These are phyloP conservation scores for Emericellopsis atlantica DNA, from an alignment of 2,329 filamentous ascomycete species.

Conservation along the genomic window DNA sequence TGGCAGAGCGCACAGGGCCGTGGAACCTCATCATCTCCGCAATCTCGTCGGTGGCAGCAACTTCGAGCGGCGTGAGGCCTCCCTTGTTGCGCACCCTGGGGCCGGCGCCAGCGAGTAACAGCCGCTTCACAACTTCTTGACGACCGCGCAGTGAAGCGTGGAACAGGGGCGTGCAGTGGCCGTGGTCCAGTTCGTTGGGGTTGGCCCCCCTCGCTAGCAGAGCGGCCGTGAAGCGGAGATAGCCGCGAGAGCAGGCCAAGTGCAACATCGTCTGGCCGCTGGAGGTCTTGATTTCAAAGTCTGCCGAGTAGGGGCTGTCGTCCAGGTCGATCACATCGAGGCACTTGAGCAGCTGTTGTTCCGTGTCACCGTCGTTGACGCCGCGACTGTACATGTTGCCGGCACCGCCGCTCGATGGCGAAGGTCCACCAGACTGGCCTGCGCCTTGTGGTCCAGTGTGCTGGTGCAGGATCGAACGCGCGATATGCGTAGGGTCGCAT, in stretches of 20 bases:
- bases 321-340: slow-evolving; percentile 72
- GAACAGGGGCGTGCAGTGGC: slow-evolving; percentile 73
- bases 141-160: slow-evolving; percentile 68
- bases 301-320: slow-evolving; percentile 55
- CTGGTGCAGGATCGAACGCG: slow-evolving; percentile 43
- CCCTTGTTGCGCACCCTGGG: slow-evolving; percentile 56
- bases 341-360: slow-evolving; percentile 57
- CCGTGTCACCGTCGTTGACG: slow-evolving; percentile 36
- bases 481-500: slow-evolving; percentile 48
- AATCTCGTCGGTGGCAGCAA: slow-evolving; percentile 54
- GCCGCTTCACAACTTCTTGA: slow-evolving; percentile 60
- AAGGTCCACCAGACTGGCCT: slow-evolving; percentile 20
- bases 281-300: slow-evolving; percentile 49
- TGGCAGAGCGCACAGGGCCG: slow-evolving; percentile 51
- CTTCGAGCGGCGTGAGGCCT: slow-evolving; percentile 58
- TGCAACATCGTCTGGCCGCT: slow-evolving; percentile 76
- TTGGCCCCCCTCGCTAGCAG: slow-evolving; percentile 68
- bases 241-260: slow-evolving; percentile 61
- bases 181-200: slow-evolving; percentile 61
- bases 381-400: slow-evolving; percentile 22
- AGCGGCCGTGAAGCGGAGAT: slow-evolving; percentile 64
- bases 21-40: slow-evolving; percentile 50
- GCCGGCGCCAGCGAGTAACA: slow-evolving; percentile 64
- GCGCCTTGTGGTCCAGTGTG: not conserved
- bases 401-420: slow-evolving; percentile 29